phyloP scores from a whole-genome alignment of 345 rosid species.

The Pugionium cornutum region DNA sequence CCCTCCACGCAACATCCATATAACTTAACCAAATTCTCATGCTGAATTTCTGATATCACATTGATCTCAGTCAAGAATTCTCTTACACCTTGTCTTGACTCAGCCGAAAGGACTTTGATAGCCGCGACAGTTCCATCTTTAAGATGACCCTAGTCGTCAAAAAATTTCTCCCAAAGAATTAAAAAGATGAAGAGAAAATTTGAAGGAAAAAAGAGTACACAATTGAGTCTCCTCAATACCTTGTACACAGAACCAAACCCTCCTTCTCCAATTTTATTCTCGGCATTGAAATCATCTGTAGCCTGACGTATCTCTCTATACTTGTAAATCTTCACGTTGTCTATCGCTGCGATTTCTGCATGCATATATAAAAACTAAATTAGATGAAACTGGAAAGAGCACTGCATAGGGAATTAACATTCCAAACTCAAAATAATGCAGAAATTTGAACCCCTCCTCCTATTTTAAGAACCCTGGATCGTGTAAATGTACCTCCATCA shows the following conservation, averaged over 20 bases:
- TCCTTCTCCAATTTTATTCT: slow-evolving; percentile 88
- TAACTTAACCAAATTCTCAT: slow-evolving; percentile 80
- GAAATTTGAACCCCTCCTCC: not conserved
- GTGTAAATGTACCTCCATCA: slow-evolving; percentile 57
- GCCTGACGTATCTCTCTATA: slow-evolving; percentile 69
- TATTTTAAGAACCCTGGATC: not conserved
- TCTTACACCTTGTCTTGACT: slow-evolving; percentile 83
- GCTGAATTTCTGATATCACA: slow-evolving; percentile 72
- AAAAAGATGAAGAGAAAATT: slow-evolving; percentile 2
- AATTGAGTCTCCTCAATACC: slow-evolving; percentile 46
- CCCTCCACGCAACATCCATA: slow-evolving; percentile 92
- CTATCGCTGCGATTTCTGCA: slow-evolving; percentile 56
- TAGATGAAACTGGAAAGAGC: slow-evolving; percentile 22
- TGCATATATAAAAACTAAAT: slow-evolving; percentile 6
- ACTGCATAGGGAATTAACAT: not conserved
- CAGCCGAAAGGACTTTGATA: slow-evolving; percentile 85
- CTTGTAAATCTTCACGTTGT: slow-evolving; percentile 54
- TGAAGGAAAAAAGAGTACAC: not conserved
- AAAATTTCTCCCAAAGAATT: slow-evolving; percentile 4
- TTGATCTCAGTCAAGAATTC: slow-evolving; percentile 91
- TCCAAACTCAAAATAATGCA: not conserved
- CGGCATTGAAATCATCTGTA: slow-evolving; percentile 66
- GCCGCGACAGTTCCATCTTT: slow-evolving; percentile 81
- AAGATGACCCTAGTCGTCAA: slow-evolving; percentile 71
- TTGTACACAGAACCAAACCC: slow-evolving; percentile 93